phyloP scores from a whole-genome alignment of 371 early-diverging fungal genomes.

The Mucor saturninus region DNA sequence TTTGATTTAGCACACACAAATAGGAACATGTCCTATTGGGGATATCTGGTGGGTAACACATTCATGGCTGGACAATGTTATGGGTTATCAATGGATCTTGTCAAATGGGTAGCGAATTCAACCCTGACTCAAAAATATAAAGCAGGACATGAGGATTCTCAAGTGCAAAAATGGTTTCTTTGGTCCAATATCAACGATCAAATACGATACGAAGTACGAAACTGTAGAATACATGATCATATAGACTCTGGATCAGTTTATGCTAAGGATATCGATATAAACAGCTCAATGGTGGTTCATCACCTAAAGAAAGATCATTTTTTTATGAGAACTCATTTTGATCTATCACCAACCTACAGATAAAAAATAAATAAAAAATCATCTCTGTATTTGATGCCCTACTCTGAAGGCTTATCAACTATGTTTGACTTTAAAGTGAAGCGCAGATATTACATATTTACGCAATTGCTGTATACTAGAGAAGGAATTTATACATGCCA shows the following conservation, averaged over 20 bases:
- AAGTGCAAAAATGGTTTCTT: neutral
- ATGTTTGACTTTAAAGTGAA: too few relatives aligned
- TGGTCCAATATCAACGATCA: neutral
- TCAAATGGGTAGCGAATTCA: neutral
- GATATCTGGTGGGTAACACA: neutral
- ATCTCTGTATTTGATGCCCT: too few relatives aligned
- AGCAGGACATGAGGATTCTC: neutral
- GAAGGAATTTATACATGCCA: too few relatives aligned
- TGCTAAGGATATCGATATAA: neutral
- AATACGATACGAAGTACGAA: neutral
- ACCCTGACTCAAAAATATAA: neutral
- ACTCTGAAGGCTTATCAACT: too few relatives aligned
- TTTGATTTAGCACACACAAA: neutral
- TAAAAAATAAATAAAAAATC: neutral
- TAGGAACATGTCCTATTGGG: neutral
- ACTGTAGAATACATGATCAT: constrained; percentile 2
- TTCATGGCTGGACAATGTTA: constrained; percentile 1
- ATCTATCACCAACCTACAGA: neutral
- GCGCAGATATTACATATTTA: too few relatives aligned
- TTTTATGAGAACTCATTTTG: neutral
- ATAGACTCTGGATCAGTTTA: neutral
- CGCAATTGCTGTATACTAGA: too few relatives aligned
- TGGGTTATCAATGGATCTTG: neutral
- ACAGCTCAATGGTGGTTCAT: neutral
- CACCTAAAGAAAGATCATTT: neutral